Evolutionary conservation across 129 eudicot species (phyloP).

Genomic region (Artemisia tridentata): DNA sequence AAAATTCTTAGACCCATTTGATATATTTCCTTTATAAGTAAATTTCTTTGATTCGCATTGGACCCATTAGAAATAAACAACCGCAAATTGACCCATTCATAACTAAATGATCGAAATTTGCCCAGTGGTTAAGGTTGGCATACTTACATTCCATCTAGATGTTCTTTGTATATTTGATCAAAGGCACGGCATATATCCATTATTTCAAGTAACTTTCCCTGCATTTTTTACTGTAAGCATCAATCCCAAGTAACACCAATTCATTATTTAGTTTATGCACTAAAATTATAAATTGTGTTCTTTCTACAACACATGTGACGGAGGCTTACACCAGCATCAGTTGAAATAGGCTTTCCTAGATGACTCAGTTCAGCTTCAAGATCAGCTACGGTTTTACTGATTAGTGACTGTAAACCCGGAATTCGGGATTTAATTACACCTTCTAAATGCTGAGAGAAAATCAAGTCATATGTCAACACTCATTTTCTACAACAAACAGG

Average conservation of each 20-base stretch:
- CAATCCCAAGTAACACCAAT: background rate
- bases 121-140: background rate
- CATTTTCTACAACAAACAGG: background rate
- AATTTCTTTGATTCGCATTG: too few species aligned
- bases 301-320: background rate
- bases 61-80: background rate
- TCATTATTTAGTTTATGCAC: background rate
- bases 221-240: slow-evolving; percentile 13
- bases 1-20: too few species aligned
- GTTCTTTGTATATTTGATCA: slow-evolving; percentile 49
- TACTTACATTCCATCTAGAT: slow-evolving; percentile 51
- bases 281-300: background rate
- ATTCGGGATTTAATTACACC: slow-evolving; percentile 49
- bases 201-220: slow-evolving; percentile 42
- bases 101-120: background rate
- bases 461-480: slow-evolving; percentile 5
- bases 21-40: too few species aligned
- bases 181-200: slow-evolving; percentile 53
- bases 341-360: slow-evolving; percentile 48
- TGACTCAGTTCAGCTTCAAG: slow-evolving; percentile 46
- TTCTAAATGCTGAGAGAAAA: slow-evolving; percentile 47
- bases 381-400: slow-evolving; percentile 41
- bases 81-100: background rate
- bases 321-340: slow-evolving; percentile 46
- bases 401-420: slow-evolving; percentile 41